Evolutionary conservation across 1,284 basidiomycete genomes (phyloP).

Genomic region (Microbotryum violaceum): DNA sequence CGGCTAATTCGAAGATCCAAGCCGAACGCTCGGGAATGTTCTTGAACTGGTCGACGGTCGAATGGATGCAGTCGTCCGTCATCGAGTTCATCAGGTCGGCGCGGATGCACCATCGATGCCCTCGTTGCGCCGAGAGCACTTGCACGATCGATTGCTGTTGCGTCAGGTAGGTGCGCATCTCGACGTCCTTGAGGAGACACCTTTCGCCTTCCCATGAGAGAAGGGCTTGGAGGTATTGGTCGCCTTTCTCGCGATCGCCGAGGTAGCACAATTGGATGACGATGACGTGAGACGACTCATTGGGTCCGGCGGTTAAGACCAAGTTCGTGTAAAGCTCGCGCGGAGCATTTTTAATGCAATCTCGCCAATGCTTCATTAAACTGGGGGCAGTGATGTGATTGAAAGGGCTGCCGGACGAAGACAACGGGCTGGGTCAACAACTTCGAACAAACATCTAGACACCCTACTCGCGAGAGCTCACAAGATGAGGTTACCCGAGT

Average conservation of each 20-base stretch:
- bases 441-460: neutral
- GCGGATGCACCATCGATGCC: slow-evolving; percentile 67
- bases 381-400: slow-evolving; percentile 72
- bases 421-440: neutral
- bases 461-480: slow-evolving; percentile 44
- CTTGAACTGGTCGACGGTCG: slow-evolving; percentile 70
- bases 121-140: slow-evolving; percentile 69
- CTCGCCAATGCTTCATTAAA: slow-evolving; percentile 80
- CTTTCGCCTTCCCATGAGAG: slow-evolving; percentile 66
- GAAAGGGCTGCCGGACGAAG: slow-evolving; percentile 55
- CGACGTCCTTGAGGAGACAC: slow-evolving; percentile 76
- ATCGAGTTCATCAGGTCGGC: slow-evolving; percentile 55
- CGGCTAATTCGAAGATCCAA: slow-evolving; percentile 78
- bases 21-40: slow-evolving; percentile 72
- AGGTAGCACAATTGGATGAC: slow-evolving; percentile 85
- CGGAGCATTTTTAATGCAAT: slow-evolving; percentile 80
- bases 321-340: slow-evolving; percentile 80
- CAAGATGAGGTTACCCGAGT: slow-evolving; percentile 85
- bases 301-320: slow-evolving; percentile 75
- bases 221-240: slow-evolving; percentile 69
- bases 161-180: slow-evolving; percentile 74
- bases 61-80: slow-evolving; percentile 73
- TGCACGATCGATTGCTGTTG: slow-evolving; percentile 87
- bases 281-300: slow-evolving; percentile 36
- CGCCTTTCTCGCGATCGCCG: slow-evolving; percentile 60